phyloP scores from a whole-genome alignment of 2,329 filamentous ascomycete species.

The Teratosphaeria viscida region DNA sequence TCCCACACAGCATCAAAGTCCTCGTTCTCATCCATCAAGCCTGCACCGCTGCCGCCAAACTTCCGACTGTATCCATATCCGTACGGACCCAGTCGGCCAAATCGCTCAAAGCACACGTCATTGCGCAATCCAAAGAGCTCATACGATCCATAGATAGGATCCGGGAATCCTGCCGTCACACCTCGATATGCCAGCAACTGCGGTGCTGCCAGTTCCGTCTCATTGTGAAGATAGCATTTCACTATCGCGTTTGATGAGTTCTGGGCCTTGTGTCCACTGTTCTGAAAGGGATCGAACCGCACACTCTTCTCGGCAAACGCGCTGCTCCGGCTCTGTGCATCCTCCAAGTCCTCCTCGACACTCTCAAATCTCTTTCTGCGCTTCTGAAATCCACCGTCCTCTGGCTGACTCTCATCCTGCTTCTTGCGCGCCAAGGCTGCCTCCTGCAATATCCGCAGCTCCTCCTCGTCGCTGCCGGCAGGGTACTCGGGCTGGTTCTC shows the following conservation, averaged over 20 bases:
- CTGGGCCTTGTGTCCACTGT: neutral
- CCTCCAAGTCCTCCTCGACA: slow-evolving; percentile 6
- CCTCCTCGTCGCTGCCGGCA: slow-evolving; percentile 48
- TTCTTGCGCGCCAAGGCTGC: slow-evolving; percentile 26
- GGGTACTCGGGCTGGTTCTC: slow-evolving; percentile 78
- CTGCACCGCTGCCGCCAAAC: slow-evolving; percentile 73
- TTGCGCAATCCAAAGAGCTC: slow-evolving; percentile 66
- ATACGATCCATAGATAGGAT: slow-evolving; percentile 79
- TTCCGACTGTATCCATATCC: slow-evolving; percentile 75
- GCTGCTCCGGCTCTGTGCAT: neutral
- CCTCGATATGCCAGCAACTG: slow-evolving; percentile 64
- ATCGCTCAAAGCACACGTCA: slow-evolving; percentile 87
- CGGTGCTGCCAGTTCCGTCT: slow-evolving; percentile 57
- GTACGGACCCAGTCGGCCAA: slow-evolving; percentile 79
- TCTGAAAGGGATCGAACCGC: slow-evolving; percentile 49
- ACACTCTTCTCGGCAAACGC: slow-evolving; percentile 13
- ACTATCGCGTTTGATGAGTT: slow-evolving; percentile 37
- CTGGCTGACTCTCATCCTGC: slow-evolving; percentile 28
- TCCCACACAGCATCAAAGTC: slow-evolving; percentile 71
- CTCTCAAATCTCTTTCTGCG: slow-evolving; percentile 4
- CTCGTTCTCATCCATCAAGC: slow-evolving; percentile 71
- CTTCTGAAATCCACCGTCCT: slow-evolving; percentile 21
- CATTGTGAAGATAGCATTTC: slow-evolving; percentile 68
- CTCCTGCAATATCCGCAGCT: slow-evolving; percentile 28
- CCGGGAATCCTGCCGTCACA: slow-evolving; percentile 72